Evolutionary conservation across 768 basidiomycete genomes (phyloP).

Genomic region (Podaxis rugospora): DNA sequence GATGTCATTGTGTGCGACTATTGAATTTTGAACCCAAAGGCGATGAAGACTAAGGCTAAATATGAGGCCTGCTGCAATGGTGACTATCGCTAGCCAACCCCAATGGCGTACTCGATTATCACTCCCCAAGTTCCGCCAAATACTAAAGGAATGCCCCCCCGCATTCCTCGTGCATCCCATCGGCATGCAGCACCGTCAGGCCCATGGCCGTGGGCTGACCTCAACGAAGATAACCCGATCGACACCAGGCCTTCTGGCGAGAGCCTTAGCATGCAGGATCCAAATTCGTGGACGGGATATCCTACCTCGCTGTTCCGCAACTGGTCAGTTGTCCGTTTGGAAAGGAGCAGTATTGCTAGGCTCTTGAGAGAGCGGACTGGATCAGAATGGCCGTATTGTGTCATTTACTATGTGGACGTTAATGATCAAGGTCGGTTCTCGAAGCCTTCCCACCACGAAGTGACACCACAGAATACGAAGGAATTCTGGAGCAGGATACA

Average conservation of each 20-base stretch:
- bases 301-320: slow-evolving; percentile 43
- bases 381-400: slow-evolving; percentile 22
- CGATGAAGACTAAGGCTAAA: neutral
- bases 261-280: slow-evolving; percentile 22
- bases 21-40: neutral
- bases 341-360: slow-evolving; percentile 28
- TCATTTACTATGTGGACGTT: slow-evolving; percentile 35
- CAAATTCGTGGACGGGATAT: slow-evolving; percentile 29
- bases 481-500: slow-evolving; percentile 29
- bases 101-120: slow-evolving; percentile 6
- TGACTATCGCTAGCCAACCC: neutral
- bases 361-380: neutral
- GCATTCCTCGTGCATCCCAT: slow-evolving; percentile 29
- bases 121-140: slow-evolving; percentile 8
- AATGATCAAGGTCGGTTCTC: slow-evolving; percentile 29
- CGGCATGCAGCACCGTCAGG: slow-evolving; percentile 38
- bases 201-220: slow-evolving; percentile 37
- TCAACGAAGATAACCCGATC: slow-evolving; percentile 22
- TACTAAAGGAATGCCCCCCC: slow-evolving; percentile 6
- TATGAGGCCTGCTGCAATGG: neutral
- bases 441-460: slow-evolving; percentile 18
- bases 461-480: slow-evolving; percentile 13
- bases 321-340: slow-evolving; percentile 40
- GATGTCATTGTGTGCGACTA: neutral
- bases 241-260: slow-evolving; percentile 21